phyloP scores from a whole-genome alignment of 768 basidiomycete species.

The Myochromella boudieri region DNA sequence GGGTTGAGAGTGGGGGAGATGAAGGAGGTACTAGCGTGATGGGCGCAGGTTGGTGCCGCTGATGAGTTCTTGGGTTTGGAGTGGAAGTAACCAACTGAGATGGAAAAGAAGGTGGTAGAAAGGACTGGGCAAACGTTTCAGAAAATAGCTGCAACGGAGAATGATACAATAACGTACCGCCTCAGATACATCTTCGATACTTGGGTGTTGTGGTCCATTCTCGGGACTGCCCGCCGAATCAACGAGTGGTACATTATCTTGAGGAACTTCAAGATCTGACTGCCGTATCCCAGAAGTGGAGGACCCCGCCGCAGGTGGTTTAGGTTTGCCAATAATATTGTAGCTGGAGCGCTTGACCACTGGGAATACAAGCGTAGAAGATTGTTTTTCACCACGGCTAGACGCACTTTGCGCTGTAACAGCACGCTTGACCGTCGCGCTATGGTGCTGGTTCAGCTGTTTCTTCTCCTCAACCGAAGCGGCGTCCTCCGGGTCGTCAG shows the following conservation, averaged over 20 bases:
- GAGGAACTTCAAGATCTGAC: neutral
- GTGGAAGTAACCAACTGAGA: conserved; percentile 54
- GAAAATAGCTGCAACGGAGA: neutral
- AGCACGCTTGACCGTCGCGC: conserved; percentile 6
- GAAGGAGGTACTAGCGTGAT: conserved; percentile 32
- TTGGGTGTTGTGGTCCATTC: conserved; percentile 2
- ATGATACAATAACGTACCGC: conserved; percentile 17
- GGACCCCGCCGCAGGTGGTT: no score
- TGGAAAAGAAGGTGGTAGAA: conserved; percentile 57
- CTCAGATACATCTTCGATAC: conserved; percentile 27
- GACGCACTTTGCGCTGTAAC: neutral
- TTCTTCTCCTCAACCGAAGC: neutral
- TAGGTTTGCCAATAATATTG: conserved; percentile 23
- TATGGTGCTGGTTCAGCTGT: neutral
- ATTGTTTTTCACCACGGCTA: conserved; percentile 14
- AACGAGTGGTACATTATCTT: neutral
- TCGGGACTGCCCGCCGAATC: neutral
- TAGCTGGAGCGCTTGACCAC: conserved; percentile 39
- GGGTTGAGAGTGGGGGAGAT: conserved; percentile 25
- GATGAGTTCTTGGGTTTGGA: conserved; percentile 29
- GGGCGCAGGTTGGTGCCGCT: conserved; percentile 42
- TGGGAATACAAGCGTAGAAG: conserved; percentile 38
- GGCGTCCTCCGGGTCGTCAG: conserved; percentile 1
- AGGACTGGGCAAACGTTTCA: conserved; percentile 28
- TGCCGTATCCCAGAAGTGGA: neutral